Conservation (phyloP, 1,284 basidiomycete species). For the Rhodotorula sp. region DNA sequence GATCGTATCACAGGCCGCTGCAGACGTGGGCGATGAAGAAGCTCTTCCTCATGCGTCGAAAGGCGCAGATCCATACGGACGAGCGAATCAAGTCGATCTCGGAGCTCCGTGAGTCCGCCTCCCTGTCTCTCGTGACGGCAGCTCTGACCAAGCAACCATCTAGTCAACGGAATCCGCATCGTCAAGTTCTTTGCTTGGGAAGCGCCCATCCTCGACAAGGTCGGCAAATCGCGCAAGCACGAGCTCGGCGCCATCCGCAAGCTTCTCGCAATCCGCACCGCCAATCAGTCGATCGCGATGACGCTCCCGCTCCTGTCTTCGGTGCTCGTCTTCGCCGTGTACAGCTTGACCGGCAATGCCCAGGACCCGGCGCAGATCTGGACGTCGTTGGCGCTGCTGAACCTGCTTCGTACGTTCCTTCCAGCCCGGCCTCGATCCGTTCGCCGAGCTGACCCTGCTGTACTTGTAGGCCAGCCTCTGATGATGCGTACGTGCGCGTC, state of each 20-base stretch:
- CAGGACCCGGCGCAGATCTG: constrained; percentile 52
- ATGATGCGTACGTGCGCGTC: constrained; percentile 56
- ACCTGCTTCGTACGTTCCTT: constrained; percentile 5
- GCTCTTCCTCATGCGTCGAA: constrained; percentile 25
- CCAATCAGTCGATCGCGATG: constrained; percentile 53
- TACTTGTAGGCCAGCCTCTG: constrained; percentile 45
- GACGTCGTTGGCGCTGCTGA: constrained; percentile 23
- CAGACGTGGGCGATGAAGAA: constrained; percentile 33
- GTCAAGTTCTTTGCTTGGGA: constrained; percentile 76
- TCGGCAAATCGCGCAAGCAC: constrained; percentile 66
- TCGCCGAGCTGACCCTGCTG: background rate
- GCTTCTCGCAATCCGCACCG: constrained; percentile 64
- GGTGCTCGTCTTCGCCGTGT: constrained; percentile 41
- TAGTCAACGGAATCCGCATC: constrained; percentile 68
- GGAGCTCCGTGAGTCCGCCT: constrained; percentile 57
- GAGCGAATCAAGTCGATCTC: constrained; percentile 75
- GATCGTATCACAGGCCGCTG: constrained; percentile 11
- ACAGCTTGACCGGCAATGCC: constrained; percentile 54
- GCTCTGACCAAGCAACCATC: no score
- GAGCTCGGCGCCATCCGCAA: constrained; percentile 68
- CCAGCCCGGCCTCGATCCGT: background rate
- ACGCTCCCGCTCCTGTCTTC: constrained; percentile 39
- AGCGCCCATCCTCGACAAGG: constrained; percentile 63
- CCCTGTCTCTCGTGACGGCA: background rate
- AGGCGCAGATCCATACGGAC: constrained; percentile 82